Percentiles rank a stretch among this genome's conserved stretches.
These are phyloP conservation scores for Globisporangium mamillatum DNA, from an alignment of 352 stramenopile species.

Conservation along the genomic window DNA sequence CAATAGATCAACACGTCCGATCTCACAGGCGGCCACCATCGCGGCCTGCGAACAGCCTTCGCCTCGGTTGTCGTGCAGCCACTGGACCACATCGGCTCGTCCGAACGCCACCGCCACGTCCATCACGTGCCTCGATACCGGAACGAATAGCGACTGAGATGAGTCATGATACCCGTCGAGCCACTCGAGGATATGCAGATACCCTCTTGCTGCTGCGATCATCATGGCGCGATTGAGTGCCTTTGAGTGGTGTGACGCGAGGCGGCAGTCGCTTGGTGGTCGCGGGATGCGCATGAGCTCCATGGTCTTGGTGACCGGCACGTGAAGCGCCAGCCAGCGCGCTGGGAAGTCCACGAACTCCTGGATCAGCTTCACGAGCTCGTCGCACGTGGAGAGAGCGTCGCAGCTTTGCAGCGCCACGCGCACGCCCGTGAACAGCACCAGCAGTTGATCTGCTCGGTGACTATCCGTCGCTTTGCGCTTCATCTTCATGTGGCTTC, in stretches of 20 bases:
- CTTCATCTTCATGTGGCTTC: neutral
- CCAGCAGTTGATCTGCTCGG: neutral
- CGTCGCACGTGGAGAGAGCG: neutral
- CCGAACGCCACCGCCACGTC: slow-evolving; percentile 9
- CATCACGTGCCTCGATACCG: slow-evolving; percentile 14
- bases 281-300: slow-evolving; percentile 13
- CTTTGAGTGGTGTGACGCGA: neutral
- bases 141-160: neutral
- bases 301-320: neutral
- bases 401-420: neutral
- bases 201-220: slow-evolving; percentile 5
- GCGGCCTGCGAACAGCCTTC: slow-evolving; percentile 25
- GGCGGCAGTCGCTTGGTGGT: neutral
- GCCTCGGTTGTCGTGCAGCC: slow-evolving; percentile 31
- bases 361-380: slow-evolving; percentile 6
- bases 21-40: neutral
- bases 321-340: slow-evolving; percentile 5
- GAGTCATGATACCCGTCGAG: neutral
- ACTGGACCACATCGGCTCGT: slow-evolving; percentile 25
- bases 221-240: slow-evolving; percentile 12
- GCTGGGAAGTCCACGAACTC: slow-evolving; percentile 3
- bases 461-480: neutral
- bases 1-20: slow-evolving; percentile 6
- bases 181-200: slow-evolving; percentile 6
- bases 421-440: slow-evolving; percentile 7